These are phyloP conservation scores for Apiotrichum akiyoshidainum DNA, from an alignment of 1,284 basidiomycete species.

Conservation along the genomic window DNA sequence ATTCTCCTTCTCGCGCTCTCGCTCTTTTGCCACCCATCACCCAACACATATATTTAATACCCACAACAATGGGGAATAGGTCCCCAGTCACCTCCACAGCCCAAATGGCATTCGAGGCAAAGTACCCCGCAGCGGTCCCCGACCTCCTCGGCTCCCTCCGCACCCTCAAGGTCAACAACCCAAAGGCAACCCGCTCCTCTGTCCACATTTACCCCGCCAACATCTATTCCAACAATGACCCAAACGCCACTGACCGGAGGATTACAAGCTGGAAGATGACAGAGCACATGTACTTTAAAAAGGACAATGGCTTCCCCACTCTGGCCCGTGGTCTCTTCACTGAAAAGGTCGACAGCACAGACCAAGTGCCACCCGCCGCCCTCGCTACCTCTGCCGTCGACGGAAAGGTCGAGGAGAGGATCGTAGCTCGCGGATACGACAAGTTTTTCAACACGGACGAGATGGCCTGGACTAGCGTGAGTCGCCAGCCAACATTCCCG, in stretches of 20 bases:
- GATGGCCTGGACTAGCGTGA: constrained; percentile 86
- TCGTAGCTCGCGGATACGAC: constrained; percentile 91
- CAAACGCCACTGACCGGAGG: constrained; percentile 21
- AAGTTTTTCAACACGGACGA: constrained; percentile 99
- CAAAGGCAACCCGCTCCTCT: constrained; percentile 40
- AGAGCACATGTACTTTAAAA: constrained; percentile 84
- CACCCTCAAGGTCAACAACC: constrained; percentile 31
- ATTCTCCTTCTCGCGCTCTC: background rate
- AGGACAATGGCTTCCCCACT: constrained; percentile 86
- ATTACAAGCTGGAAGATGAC: constrained; percentile 92
- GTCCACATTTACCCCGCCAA: constrained; percentile 41
- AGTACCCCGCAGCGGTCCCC: constrained; percentile 29
- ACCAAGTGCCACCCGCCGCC: constrained; percentile 32
- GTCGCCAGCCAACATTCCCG: constrained; percentile 35
- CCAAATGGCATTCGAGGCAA: constrained; percentile 1
- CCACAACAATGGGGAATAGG: too few species aligned
- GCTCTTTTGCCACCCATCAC: background rate
- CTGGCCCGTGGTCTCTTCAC: constrained; percentile 85
- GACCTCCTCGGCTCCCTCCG: constrained; percentile 36
- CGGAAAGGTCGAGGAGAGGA: constrained; percentile 53
- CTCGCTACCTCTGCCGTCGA: constrained; percentile 21
- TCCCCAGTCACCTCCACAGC: background rate
- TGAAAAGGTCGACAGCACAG: constrained; percentile 43
- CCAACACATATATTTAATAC: too few species aligned
- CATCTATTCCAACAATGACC: constrained; percentile 29